Percentiles rank a stretch among this genome's conserved stretches.
Conservation (phyloP, 2,329 filamentous ascomycete species). For the Cladosporium sphaerospermum region DNA sequence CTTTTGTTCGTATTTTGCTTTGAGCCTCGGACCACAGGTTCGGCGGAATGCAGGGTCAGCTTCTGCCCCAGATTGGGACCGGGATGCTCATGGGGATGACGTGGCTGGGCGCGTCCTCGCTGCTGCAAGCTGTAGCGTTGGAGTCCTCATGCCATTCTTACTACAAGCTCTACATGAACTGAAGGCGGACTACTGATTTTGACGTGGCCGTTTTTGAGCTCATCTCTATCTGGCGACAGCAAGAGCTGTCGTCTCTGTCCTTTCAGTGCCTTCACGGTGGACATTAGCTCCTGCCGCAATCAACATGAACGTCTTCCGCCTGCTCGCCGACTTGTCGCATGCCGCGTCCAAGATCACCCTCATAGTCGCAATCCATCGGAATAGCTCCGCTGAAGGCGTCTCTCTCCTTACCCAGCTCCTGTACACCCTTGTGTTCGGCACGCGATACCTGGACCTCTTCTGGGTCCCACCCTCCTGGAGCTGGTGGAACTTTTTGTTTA, state of each 20-base stretch:
- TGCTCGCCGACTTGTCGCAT: slow-evolving; percentile 79
- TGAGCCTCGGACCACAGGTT: no score
- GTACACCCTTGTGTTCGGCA: slow-evolving; percentile 78
- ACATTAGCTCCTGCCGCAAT: neutral
- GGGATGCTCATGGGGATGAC: neutral
- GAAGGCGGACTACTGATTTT: no score
- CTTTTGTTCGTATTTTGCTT: no score
- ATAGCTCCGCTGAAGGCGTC: slow-evolving; percentile 81
- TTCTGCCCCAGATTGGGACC: neutral
- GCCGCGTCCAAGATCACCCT: slow-evolving; percentile 82
- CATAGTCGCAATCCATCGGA: slow-evolving; percentile 83
- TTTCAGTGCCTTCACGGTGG: neutral
- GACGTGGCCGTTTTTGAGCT: no score
- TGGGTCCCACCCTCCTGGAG: slow-evolving; percentile 30
- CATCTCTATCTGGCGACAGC: no score
- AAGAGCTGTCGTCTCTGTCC: no score
- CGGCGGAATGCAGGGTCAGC: neutral
- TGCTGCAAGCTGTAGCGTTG: neutral
- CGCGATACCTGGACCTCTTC: slow-evolving; percentile 74
- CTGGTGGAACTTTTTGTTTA: slow-evolving; percentile 69
- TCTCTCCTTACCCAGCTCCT: slow-evolving; percentile 87
- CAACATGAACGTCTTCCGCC: slow-evolving; percentile 50
- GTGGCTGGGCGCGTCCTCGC: neutral
- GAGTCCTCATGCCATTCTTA: neutral
- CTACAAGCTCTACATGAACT: no score